phyloP scores from a whole-genome alignment of 2,329 filamentous ascomycete species.

The Peltaster fructicola region DNA sequence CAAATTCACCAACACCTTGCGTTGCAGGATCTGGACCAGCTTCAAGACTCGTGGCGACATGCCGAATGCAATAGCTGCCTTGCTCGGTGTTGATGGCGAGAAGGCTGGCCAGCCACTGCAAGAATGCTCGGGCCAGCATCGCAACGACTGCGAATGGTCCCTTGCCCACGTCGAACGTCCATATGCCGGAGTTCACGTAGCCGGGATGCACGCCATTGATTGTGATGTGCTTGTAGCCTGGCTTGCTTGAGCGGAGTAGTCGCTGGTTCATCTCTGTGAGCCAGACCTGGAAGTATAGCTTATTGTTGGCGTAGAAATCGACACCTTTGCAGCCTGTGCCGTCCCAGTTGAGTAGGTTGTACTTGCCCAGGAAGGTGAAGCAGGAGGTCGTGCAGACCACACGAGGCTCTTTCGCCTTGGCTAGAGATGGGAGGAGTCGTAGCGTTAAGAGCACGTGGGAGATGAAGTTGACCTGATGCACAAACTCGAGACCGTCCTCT shows the following conservation, averaged over 20 bases:
- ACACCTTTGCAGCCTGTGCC: constrained; percentile 6
- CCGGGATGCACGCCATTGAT: constrained; percentile 19
- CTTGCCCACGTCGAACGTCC: constrained; percentile 7
- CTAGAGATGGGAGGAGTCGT: constrained; percentile 13
- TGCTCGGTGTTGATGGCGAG: constrained; percentile 11
- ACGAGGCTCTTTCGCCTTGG: constrained; percentile 10
- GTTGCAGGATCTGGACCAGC: constrained; percentile 8
- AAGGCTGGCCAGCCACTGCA: constrained; percentile 4
- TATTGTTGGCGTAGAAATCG: constrained; percentile 17
- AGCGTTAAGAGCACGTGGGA: constrained; percentile 17
- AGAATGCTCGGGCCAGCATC: no score
- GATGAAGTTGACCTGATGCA: constrained; percentile 19
- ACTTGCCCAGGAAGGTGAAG: constrained; percentile 2
- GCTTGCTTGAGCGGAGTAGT: constrained; percentile 6
- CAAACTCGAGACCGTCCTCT: constrained; percentile 14
- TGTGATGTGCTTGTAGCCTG: constrained; percentile 15
- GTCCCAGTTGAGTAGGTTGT: constrained; percentile 11
- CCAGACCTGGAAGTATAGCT: constrained; percentile 20
- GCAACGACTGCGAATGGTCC: constrained; percentile 1
- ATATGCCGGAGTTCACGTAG: constrained; percentile 17
- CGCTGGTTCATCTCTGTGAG: constrained; percentile 16
- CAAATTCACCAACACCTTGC: constrained; percentile 6
- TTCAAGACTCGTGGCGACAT: constrained; percentile 9
- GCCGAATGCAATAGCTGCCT: constrained; percentile 10
- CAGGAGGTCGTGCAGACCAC: constrained; percentile 7